These are phyloP conservation scores for Austroboletus novae-zelandiae DNA, from an alignment of 1,284 basidiomycete species.

Conservation along the genomic window DNA sequence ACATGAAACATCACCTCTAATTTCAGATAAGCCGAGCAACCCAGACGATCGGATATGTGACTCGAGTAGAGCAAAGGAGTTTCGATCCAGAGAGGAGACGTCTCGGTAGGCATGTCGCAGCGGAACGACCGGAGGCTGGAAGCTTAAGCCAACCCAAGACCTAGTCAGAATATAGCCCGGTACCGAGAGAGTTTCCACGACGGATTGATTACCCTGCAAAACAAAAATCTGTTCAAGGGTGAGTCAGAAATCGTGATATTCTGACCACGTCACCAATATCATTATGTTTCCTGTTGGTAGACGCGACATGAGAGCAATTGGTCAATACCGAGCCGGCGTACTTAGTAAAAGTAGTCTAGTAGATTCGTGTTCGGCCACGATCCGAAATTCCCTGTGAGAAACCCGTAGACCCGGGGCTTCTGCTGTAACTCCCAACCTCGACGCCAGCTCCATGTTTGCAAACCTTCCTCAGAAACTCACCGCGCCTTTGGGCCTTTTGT, in stretches of 20 bases:
- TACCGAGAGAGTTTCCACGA: too few species aligned
- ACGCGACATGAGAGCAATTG: too few species aligned
- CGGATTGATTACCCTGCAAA: too few species aligned
- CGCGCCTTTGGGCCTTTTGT: slow-evolving; percentile 77
- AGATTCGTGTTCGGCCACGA: too few species aligned
- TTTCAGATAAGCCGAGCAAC: slow-evolving; percentile 60
- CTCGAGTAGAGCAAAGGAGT: slow-evolving; percentile 62
- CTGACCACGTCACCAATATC: too few species aligned
- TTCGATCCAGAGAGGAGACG: slow-evolving; percentile 45
- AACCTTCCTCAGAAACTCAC: slow-evolving; percentile 68
- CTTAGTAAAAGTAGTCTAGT: too few species aligned
- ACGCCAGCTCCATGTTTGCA: slow-evolving; percentile 47
- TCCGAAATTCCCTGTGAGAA: not conserved
- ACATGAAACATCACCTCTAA: slow-evolving; percentile 50
- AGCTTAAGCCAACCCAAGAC: too few species aligned
- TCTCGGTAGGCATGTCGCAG: slow-evolving; percentile 8
- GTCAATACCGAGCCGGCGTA: too few species aligned
- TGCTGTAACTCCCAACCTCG: not conserved
- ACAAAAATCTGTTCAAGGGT: too few species aligned
- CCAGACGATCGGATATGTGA: slow-evolving; percentile 51
- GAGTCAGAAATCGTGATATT: too few species aligned
- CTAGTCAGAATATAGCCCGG: too few species aligned
- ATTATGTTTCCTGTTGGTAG: too few species aligned
- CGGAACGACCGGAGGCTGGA: not conserved
- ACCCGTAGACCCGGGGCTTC: not conserved